Percentiles rank a stretch among this genome's conserved stretches.
Evolutionary conservation across 2,329 filamentous ascomycete species (phyloP).

Genomic region (Botryotinia convoluta): DNA sequence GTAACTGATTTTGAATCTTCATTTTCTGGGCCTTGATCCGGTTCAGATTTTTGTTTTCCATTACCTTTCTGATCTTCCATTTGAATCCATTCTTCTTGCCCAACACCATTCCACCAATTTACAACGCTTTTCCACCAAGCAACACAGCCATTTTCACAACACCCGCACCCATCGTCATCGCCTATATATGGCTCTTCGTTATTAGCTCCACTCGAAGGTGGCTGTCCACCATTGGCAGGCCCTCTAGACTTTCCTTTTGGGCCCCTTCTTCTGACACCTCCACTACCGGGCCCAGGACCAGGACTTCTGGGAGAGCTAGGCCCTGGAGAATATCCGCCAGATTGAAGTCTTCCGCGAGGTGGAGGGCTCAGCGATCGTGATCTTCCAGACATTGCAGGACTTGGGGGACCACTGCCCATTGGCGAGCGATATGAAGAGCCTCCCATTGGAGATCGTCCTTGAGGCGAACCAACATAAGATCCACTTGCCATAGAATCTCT

Average conservation of each 20-base stretch:
- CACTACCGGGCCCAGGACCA: background rate
- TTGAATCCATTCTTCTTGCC: slow-evolving; percentile 12
- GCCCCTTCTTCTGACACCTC: background rate
- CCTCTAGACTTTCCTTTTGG: background rate
- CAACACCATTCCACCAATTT: background rate
- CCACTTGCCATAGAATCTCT: background rate
- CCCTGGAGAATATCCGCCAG: background rate
- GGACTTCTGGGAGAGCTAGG: background rate
- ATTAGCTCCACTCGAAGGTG: background rate
- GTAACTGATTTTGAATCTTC: background rate
- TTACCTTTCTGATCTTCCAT: background rate
- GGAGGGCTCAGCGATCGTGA: background rate
- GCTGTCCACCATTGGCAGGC: background rate
- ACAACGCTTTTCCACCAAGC: background rate
- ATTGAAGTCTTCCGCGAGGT: background rate
- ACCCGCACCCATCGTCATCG: background rate
- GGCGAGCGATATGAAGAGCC: background rate
- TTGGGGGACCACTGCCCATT: background rate
- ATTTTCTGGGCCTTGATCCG: background rate
- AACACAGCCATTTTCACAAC: background rate
- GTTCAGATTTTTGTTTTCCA: background rate
- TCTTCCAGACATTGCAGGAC: background rate
- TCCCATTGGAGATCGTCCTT: background rate
- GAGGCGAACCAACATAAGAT: background rate
- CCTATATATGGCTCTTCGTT: background rate